Percentiles rank a stretch among this genome's conserved stretches.
Conservation (phyloP, 2,329 filamentous ascomycete species). For the Scedosporium apiospermum region DNA sequence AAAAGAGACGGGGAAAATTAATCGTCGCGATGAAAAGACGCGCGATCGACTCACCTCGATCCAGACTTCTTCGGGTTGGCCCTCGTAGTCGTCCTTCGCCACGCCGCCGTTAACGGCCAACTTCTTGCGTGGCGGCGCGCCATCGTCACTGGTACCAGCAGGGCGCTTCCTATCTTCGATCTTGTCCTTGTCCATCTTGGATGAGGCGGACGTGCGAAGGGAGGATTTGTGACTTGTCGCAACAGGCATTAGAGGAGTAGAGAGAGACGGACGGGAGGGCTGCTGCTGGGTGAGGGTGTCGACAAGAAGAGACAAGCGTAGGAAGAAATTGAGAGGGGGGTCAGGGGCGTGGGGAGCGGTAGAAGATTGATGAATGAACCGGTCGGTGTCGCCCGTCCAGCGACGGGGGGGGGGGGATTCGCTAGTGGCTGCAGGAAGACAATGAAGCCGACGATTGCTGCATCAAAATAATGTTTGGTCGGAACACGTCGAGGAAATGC, state of each 20-base stretch:
- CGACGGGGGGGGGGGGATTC: background rate
- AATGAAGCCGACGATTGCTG: background rate
- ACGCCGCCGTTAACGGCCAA: constrained; percentile 76
- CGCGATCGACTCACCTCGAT: constrained; percentile 47
- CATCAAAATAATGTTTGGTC: background rate
- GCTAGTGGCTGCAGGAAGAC: background rate
- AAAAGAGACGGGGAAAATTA: background rate
- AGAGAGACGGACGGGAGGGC: background rate
- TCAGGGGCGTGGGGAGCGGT: background rate
- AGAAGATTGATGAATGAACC: background rate
- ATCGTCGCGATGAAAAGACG: background rate
- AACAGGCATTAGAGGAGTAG: constrained; percentile 67
- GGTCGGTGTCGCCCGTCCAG: background rate
- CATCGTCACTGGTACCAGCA: constrained; percentile 70
- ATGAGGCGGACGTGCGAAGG: constrained; percentile 69
- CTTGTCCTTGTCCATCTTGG: constrained; percentile 43
- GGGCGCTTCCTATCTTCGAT: constrained; percentile 99
- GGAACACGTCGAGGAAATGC: background rate
- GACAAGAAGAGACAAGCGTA: background rate
- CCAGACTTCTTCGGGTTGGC: constrained; percentile 51
- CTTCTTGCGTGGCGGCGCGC: constrained; percentile 83
- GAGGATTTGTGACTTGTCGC: constrained; percentile 61
- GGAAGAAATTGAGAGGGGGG: background rate
- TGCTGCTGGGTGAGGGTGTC: background rate
- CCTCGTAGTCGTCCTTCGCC: constrained; percentile 43